phyloP scores from a whole-genome alignment of 257 asterid genomes.

The Pogostemon cablin region DNA sequence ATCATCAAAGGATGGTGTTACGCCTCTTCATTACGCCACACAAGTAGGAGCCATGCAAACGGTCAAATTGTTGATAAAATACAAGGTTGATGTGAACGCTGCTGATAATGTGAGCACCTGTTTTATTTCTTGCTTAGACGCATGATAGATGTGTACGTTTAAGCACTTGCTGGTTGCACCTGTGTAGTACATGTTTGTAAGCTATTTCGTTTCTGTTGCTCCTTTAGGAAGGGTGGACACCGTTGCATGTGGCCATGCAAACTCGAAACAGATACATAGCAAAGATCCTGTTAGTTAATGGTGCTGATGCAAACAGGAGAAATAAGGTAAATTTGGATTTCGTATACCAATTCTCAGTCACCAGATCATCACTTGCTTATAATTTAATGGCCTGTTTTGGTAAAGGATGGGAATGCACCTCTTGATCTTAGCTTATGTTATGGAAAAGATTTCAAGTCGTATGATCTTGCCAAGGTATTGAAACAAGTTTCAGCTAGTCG shows the following conservation, averaged over 20 bases:
- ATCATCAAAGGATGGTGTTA: constrained; percentile 68
- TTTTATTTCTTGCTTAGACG: constrained; percentile 20
- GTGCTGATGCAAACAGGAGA: constrained; percentile 79
- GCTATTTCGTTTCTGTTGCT: neutral
- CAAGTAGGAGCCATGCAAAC: constrained; percentile 95
- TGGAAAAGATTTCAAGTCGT: constrained; percentile 93
- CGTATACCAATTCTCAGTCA: neutral
- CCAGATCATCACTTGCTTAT: neutral
- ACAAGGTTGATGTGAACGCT: constrained; percentile 78
- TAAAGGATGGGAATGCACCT: constrained; percentile 71
- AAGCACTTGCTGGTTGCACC: neutral
- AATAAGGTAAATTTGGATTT: constrained; percentile 55
- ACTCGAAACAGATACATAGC: constrained; percentile 79
- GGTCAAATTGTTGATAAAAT: constrained; percentile 77
- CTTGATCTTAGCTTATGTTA: constrained; percentile 82
- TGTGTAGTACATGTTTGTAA: neutral
- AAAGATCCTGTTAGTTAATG: constrained; percentile 72
- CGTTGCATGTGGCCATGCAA: constrained; percentile 87
- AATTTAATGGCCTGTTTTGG: neutral
- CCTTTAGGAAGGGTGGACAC: constrained; percentile 90
- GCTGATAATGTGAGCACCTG: constrained; percentile 75
- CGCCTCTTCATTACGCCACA: constrained; percentile 94
- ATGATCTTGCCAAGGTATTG: constrained; percentile 83
- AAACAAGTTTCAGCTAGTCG: constrained; percentile 70
- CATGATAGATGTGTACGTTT: neutral